Evolutionary conservation across 495 filamentous ascomycete species (phyloP).

Genomic region (Geopyxis carbonaria): DNA sequence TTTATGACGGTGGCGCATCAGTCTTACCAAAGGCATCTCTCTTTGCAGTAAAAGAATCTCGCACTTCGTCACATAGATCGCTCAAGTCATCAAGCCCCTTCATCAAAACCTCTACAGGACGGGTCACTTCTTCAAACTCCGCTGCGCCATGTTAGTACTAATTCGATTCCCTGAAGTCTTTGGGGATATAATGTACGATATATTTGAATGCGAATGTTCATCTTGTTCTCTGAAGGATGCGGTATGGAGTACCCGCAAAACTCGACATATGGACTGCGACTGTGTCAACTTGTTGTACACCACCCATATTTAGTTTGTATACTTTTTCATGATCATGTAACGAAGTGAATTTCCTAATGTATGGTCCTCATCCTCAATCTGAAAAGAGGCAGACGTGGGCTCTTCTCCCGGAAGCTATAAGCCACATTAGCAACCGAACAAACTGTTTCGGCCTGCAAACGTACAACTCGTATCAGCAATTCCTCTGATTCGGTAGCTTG

Average conservation of each 20-base stretch:
- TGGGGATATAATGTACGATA: slow-evolving; percentile 49
- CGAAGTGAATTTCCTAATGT: slow-evolving; percentile 87
- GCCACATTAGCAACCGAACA: not conserved
- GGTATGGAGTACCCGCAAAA: slow-evolving; percentile 98
- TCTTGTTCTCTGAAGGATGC: slow-evolving; percentile 85
- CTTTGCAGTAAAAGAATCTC: slow-evolving; percentile 58
- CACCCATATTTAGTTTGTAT: slow-evolving; percentile 16
- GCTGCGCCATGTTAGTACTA: slow-evolving; percentile 7
- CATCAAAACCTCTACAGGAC: slow-evolving; percentile 64
- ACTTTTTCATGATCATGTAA: slow-evolving; percentile 99
- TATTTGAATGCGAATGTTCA: slow-evolving; percentile 95
- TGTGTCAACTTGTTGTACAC: not conserved
- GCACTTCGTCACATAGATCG: slow-evolving; percentile 80
- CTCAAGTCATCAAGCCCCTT: slow-evolving; percentile 79
- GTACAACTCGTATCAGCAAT: not conserved
- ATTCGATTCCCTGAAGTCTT: not conserved
- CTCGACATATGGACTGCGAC: slow-evolving; percentile 67
- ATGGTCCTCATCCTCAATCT: slow-evolving; percentile 83
- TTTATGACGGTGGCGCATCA: too few species aligned
- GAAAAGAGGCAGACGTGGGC: slow-evolving; percentile 49
- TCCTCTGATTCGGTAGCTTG: slow-evolving; percentile 1
- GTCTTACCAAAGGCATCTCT: slow-evolving; percentile 38
- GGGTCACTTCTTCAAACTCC: slow-evolving; percentile 42
- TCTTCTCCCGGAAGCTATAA: slow-evolving; percentile 30
- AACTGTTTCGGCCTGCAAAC: not conserved